Evolutionary conservation across 257 asterid genomes (phyloP).

Genomic region (Solanum paucissectum): DNA sequence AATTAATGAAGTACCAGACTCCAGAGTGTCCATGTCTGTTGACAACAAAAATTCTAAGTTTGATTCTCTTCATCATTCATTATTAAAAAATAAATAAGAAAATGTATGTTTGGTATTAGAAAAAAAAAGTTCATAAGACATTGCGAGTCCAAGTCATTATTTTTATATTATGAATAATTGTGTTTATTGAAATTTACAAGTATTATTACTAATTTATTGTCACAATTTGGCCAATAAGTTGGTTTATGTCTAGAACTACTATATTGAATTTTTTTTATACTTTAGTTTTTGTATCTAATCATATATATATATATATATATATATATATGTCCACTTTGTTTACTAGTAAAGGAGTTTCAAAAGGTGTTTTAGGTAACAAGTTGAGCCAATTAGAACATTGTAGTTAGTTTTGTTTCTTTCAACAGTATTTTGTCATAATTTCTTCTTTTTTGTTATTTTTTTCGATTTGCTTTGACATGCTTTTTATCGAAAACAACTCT

Average conservation of each 20-base stretch:
- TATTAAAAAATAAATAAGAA: background rate
- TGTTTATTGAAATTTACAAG: background rate
- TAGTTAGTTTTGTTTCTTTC: background rate
- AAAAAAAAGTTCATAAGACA: background rate
- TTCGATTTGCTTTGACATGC: background rate
- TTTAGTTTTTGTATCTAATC: background rate
- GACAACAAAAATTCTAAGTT: background rate
- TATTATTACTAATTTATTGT: background rate
- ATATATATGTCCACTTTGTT: background rate
- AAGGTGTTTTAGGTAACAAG: background rate
- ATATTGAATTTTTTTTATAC: background rate
- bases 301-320: no score
- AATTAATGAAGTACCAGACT: background rate
- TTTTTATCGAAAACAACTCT: no score
- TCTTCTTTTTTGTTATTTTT: background rate
- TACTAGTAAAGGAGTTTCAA: background rate
- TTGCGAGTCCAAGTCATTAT: background rate
- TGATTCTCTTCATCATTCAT: background rate
- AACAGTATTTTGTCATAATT: background rate
- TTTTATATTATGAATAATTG: background rate
- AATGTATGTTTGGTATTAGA: background rate
- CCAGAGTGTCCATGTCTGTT: background rate
- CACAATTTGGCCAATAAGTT: background rate
- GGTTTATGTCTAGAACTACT: background rate
- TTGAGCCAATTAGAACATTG: background rate